Percentiles rank a stretch among this genome's conserved stretches.
These are phyloP conservation scores for Kernera saxatilis DNA, from an alignment of 345 rosid species.

Conservation along the genomic window DNA sequence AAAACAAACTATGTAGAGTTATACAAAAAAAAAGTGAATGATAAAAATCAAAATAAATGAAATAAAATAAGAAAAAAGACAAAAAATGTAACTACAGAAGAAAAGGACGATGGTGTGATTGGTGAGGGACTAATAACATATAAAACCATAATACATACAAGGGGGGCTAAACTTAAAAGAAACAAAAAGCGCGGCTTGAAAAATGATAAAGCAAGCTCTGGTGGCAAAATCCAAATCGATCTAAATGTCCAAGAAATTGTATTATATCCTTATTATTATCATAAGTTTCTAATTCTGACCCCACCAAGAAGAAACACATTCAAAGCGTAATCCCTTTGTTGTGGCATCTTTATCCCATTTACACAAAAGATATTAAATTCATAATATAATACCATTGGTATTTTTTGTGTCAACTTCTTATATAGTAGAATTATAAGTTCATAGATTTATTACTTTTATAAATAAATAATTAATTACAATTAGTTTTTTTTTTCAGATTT, in stretches of 20 bases:
- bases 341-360: constrained; percentile 1
- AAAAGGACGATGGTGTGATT: not conserved
- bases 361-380: not conserved
- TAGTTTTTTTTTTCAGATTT: not conserved
- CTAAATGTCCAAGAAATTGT: not conserved
- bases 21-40: not conserved
- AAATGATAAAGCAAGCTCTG: constrained; percentile 8
- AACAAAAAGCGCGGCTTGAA: constrained; percentile 4
- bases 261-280: not conserved
- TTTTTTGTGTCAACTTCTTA: not conserved
- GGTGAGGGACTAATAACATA: not conserved
- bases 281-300: not conserved
- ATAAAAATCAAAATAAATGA: not conserved
- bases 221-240: constrained; percentile 2
- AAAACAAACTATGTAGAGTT: not conserved
- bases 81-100: not conserved
- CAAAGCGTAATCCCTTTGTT: not conserved
- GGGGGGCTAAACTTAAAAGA: not conserved
- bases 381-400: not conserved
- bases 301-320: not conserved
- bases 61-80: not conserved
- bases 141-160: not conserved
- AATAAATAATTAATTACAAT: not conserved
- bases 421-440: not conserved
- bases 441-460: not conserved